phyloP scores from a whole-genome alignment of 805 yeast species.

The Metschnikowia continentalis region DNA sequence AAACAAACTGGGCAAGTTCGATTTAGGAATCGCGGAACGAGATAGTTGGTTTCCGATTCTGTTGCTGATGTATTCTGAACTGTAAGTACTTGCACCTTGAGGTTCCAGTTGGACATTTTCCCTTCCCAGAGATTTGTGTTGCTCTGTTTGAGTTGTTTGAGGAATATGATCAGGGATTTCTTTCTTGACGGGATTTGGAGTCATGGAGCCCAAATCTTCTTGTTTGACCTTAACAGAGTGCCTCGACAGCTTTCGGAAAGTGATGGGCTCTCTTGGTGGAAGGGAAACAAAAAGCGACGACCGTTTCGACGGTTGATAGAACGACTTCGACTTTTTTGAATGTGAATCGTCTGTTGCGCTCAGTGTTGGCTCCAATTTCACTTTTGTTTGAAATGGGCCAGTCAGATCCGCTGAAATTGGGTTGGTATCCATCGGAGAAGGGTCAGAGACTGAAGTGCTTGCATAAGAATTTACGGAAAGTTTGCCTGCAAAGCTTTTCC shows the following conservation, averaged over 20 bases:
- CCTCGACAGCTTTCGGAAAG: conserved; percentile 10
- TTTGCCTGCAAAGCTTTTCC: conserved; percentile 42
- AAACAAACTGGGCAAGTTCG: neutral
- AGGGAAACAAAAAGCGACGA: conserved; percentile 34
- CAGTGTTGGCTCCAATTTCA: neutral
- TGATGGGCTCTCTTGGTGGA: conserved; percentile 38
- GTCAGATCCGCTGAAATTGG: neutral
- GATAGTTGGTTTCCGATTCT: conserved; percentile 1
- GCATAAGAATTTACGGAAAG: conserved; percentile 10
- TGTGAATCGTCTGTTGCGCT: neutral
- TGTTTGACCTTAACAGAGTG: conserved; percentile 13
- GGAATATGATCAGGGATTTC: neutral
- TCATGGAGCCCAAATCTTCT: neutral
- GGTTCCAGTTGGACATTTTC: neutral
- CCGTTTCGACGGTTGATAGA: conserved; percentile 25
- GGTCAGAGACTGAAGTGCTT: neutral
- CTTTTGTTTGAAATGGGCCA: neutral
- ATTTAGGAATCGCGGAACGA: neutral
- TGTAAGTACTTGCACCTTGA: neutral
- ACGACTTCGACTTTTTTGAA: conserved; percentile 1
- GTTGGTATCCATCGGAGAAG: neutral
- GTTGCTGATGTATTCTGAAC: neutral
- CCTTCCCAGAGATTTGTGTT: neutral
- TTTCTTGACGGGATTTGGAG: neutral
- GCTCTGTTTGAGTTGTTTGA: neutral